These are phyloP conservation scores for Macrolepiota dolichaula DNA, from an alignment of 768 basidiomycete species.

Conservation along the genomic window DNA sequence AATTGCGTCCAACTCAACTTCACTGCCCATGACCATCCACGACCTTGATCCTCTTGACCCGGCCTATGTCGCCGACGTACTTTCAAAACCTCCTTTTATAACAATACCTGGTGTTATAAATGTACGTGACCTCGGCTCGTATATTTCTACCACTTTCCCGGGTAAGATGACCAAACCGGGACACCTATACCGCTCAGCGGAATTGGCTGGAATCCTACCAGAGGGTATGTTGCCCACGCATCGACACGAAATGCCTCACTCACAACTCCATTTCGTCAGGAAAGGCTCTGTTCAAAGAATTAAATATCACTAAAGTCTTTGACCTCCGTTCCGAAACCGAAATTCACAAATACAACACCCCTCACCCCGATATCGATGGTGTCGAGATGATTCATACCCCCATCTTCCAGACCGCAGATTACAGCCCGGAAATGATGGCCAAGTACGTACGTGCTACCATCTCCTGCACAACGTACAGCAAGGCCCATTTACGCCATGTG, in stretches of 20 bases:
- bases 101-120: conserved; percentile 72
- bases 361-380: conserved; percentile 61
- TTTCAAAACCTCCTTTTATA: conserved; percentile 71
- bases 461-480: conserved; percentile 14
- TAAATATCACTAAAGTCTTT: conserved; percentile 68
- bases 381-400: conserved; percentile 59
- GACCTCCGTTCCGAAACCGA: conserved; percentile 81
- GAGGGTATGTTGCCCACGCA: conserved; percentile 43
- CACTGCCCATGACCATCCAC: conserved; percentile 27
- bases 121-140: conserved; percentile 67
- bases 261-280: conserved; percentile 36
- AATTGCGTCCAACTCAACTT: not conserved
- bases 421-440: conserved; percentile 82
- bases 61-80: conserved; percentile 54
- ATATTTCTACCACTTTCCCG: conserved; percentile 43
- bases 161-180: conserved; percentile 54
- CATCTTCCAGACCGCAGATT: conserved; percentile 71
- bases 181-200: conserved; percentile 66
- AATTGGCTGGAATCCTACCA: conserved; percentile 66
- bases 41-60: conserved; percentile 67
- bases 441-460: conserved; percentile 57
- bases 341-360: conserved; percentile 68
- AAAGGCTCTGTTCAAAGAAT: conserved; percentile 47
- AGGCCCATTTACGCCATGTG: conserved; percentile 18
- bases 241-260: not conserved